phyloP scores from a whole-genome alignment of 768 basidiomycete genomes.

The Leccinellum rugosiceps region DNA sequence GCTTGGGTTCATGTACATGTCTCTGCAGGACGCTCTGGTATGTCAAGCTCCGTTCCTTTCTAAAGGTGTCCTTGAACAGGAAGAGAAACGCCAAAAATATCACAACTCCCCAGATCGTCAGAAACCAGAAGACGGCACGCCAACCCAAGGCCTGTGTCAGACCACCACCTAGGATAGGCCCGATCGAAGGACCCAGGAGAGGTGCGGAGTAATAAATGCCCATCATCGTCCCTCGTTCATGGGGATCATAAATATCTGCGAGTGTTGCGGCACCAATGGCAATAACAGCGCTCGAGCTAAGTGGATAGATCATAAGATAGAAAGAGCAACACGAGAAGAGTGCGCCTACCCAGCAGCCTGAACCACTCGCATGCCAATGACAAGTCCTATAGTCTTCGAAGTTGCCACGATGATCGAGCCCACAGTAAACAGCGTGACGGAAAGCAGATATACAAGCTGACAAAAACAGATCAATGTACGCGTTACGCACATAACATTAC shows the following conservation, averaged over 20 bases:
- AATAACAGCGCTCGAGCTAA: conserved; percentile 65
- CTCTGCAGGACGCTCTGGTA: conserved; percentile 68
- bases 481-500: neutral
- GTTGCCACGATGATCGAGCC: conserved; percentile 59
- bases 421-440: conserved; percentile 49
- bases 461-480: neutral
- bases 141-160: conserved; percentile 68
- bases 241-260: conserved; percentile 76
- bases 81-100: conserved; percentile 57
- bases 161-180: conserved; percentile 68
- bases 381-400: conserved; percentile 49
- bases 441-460: conserved; percentile 55
- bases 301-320: neutral
- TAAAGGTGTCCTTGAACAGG: conserved; percentile 82
- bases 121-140: conserved; percentile 86
- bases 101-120: conserved; percentile 58
- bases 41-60: conserved; percentile 74
- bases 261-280: conserved; percentile 69
- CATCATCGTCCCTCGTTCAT: conserved; percentile 74
- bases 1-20: conserved; percentile 29
- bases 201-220: conserved; percentile 82
- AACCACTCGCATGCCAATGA: conserved; percentile 67
- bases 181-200: conserved; percentile 66
- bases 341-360: conserved; percentile 59
- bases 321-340: neutral